Conservation (phyloP, 106 monocot genomes). For the Dendrobium huoshanense region DNA sequence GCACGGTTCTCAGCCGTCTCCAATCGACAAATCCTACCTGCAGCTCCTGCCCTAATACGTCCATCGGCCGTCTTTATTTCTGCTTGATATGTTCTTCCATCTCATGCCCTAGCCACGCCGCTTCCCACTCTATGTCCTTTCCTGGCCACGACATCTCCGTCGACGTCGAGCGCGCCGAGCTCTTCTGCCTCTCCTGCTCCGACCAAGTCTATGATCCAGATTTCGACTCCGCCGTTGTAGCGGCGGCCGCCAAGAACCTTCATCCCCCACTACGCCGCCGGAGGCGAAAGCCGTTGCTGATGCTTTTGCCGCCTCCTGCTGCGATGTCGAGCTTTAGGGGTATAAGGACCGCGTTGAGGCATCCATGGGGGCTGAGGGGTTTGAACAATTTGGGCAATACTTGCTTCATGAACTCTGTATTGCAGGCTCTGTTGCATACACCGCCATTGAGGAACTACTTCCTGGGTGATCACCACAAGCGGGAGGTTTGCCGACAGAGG, state of each 20-base stretch:
- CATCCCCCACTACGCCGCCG: not conserved
- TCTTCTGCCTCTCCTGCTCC: constrained; percentile 52
- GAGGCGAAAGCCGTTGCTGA: constrained; percentile 10
- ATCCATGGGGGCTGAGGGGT: constrained; percentile 43
- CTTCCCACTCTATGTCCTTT: constrained; percentile 14
- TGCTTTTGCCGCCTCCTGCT: not conserved
- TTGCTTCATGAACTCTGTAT: constrained; percentile 67
- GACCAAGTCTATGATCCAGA: constrained; percentile 64
- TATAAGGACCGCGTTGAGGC: not conserved
- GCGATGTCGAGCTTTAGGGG: not conserved
- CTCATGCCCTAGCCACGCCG: constrained; percentile 34
- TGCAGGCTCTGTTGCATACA: constrained; percentile 56
- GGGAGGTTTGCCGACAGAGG: constrained; percentile 28
- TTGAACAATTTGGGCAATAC: constrained; percentile 68
- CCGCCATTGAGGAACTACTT: constrained; percentile 47
- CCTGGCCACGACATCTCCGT: constrained; percentile 46
- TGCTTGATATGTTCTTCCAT: constrained; percentile 46
- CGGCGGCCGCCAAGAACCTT: constrained; percentile 17
- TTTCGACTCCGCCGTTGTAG: constrained; percentile 30
- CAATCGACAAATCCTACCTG: constrained; percentile 25
- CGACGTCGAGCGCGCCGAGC: constrained; percentile 53
- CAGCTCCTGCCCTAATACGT: constrained; percentile 8
- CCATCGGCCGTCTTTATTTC: constrained; percentile 20
- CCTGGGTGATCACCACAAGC: constrained; percentile 25
- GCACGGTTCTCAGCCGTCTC: constrained; percentile 1